Evolutionary conservation across 371 early-diverging fungal genomes (phyloP).

Genomic region (Mucor sp.): DNA sequence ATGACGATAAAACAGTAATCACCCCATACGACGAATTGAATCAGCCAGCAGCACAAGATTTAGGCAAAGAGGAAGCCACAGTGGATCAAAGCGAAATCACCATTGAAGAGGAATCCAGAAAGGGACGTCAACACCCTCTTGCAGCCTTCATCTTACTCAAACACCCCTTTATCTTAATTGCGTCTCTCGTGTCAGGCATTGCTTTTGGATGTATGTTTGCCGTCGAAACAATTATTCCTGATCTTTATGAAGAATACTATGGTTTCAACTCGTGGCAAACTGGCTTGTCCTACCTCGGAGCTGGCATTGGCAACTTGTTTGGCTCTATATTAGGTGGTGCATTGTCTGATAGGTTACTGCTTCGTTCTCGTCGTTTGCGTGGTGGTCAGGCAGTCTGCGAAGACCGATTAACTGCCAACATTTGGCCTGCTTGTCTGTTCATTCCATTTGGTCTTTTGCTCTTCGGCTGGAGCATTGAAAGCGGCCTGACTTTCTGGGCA

Average conservation of each 20-base stretch:
- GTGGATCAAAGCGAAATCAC: not conserved
- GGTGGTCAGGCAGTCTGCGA: conserved; percentile 43
- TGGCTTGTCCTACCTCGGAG: conserved; percentile 35
- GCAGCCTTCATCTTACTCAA: conserved; percentile 38
- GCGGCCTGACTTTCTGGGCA: conserved; percentile 30
- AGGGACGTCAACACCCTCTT: conserved; percentile 29
- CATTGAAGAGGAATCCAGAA: not conserved
- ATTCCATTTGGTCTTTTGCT: conserved; percentile 44
- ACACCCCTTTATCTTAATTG: conserved; percentile 51
- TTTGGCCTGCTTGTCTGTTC: conserved; percentile 39
- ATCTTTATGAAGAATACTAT: conserved; percentile 30
- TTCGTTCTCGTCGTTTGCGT: conserved; percentile 35
- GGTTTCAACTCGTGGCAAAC: conserved; percentile 44
- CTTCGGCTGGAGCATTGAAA: conserved; percentile 46
- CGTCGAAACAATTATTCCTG: conserved; percentile 46
- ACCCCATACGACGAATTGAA: not conserved
- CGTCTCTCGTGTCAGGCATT: conserved; percentile 48
- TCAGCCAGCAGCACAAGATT: not conserved
- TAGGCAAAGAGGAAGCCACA: not conserved
- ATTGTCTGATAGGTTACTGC: conserved; percentile 40
- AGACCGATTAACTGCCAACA: conserved; percentile 42
- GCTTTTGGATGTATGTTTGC: conserved; percentile 57
- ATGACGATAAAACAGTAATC: not conserved
- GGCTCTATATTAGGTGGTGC: conserved; percentile 38
- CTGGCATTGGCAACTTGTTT: conserved; percentile 29